These are phyloP conservation scores for Deinandra increscens DNA, from an alignment of 129 eudicot species.

Conservation along the genomic window DNA sequence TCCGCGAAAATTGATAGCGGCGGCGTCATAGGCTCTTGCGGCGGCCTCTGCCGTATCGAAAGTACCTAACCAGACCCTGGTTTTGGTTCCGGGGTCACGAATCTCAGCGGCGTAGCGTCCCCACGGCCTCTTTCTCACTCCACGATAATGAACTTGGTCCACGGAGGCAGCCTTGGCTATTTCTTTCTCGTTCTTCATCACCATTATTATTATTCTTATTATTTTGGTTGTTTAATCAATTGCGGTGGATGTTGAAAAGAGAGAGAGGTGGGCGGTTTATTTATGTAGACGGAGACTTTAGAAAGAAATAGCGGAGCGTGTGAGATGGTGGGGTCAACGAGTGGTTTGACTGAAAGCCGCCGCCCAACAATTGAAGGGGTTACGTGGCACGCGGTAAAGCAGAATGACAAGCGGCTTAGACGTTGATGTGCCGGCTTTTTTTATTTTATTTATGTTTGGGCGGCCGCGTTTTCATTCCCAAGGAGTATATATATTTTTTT, in stretches of 20 bases:
- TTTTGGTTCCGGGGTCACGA: constrained; percentile 63
- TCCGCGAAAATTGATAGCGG: constrained; percentile 64
- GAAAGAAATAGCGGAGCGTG: constrained; percentile 10
- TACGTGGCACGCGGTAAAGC: constrained; percentile 58
- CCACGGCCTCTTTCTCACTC: constrained; percentile 84
- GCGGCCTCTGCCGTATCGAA: constrained; percentile 76
- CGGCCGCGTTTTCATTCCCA: constrained; percentile 39
- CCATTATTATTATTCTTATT: too few relatives aligned
- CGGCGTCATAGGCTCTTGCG: constrained; percentile 66
- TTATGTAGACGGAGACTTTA: constrained; percentile 9
- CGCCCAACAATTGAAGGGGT: constrained; percentile 46
- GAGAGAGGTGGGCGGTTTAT: neutral
- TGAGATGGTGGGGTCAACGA: constrained; percentile 36
- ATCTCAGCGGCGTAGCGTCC: constrained; percentile 87
- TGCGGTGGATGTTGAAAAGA: neutral
- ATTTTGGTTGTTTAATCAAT: neutral
- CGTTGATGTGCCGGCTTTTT: constrained; percentile 63
- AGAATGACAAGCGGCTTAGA: constrained; percentile 47
- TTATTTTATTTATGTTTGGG: constrained; percentile 9
- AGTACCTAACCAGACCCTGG: constrained; percentile 71
- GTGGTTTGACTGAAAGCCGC: constrained; percentile 62
- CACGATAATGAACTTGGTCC: constrained; percentile 58
- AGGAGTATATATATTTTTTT: too few relatives aligned
- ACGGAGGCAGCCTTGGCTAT: constrained; percentile 20
- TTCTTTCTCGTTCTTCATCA: constrained; percentile 46